phyloP scores from a whole-genome alignment of 495 filamentous ascomycete species.

The Penicillium cinerascens region DNA sequence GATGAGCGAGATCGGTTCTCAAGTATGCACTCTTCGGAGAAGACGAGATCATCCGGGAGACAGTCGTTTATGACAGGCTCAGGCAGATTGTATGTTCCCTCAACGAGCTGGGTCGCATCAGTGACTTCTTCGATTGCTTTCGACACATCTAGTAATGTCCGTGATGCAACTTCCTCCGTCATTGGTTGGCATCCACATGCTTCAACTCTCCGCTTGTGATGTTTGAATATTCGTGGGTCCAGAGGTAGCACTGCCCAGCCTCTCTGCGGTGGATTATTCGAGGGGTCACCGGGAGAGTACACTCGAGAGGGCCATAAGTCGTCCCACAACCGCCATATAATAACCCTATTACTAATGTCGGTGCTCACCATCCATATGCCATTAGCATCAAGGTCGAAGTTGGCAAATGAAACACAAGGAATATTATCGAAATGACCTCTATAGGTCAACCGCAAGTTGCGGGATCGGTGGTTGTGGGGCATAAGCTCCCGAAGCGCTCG shows the following conservation, averaged over 20 bases:
- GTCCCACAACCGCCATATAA: constrained; percentile 66
- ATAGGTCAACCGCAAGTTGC: constrained; percentile 42
- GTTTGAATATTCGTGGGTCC: constrained; percentile 46
- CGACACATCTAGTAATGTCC: constrained; percentile 31
- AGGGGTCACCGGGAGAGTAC: constrained; percentile 27
- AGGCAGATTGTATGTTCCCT: not conserved
- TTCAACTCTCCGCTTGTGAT: constrained; percentile 27
- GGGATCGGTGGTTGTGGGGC: constrained; percentile 32
- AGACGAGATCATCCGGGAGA: constrained; percentile 31
- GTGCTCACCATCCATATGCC: constrained; percentile 71
- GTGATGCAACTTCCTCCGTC: constrained; percentile 10
- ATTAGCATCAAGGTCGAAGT: constrained; percentile 56
- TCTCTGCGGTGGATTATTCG: constrained; percentile 14
- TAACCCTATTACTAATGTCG: constrained; percentile 64
- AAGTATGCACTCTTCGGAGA: constrained; percentile 22
- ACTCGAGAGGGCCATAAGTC: constrained; percentile 25
- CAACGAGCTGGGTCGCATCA: constrained; percentile 23
- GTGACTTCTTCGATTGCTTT: constrained; percentile 19
- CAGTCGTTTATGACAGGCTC: not conserved
- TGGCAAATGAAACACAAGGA: constrained; percentile 71
- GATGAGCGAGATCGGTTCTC: not conserved
- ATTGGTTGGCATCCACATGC: constrained; percentile 45
- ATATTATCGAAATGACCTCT: constrained; percentile 61
- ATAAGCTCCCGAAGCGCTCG: constrained; percentile 25
- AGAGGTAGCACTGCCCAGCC: constrained; percentile 52